Percentiles rank a stretch among this genome's conserved stretches.
These are phyloP conservation scores for Diplodia seriata DNA, from an alignment of 2,329 filamentous ascomycete species.

Conservation along the genomic window DNA sequence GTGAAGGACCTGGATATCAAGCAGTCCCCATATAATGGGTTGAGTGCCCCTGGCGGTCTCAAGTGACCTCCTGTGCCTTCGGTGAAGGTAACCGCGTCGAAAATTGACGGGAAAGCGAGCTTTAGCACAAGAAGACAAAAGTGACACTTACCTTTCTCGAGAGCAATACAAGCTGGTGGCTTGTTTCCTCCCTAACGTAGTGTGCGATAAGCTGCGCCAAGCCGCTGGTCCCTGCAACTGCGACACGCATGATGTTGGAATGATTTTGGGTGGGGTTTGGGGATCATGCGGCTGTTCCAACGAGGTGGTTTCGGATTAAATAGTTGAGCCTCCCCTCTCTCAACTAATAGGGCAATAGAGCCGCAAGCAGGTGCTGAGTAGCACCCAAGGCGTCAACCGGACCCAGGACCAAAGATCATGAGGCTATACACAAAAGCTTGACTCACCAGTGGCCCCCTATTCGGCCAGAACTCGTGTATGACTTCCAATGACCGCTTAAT, in stretches of 20 bases:
- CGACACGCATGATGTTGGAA: slow-evolving; percentile 62
- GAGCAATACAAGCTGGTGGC: slow-evolving; percentile 73
- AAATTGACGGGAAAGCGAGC: neutral
- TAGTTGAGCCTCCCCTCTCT: slow-evolving; percentile 12
- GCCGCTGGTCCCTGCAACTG: slow-evolving; percentile 67
- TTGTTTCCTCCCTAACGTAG: slow-evolving; percentile 66
- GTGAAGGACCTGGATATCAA: neutral
- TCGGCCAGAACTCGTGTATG: neutral
- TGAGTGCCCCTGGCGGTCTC: neutral
- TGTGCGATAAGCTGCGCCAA: slow-evolving; percentile 65
- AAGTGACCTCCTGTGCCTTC: neutral
- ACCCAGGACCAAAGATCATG: neutral
- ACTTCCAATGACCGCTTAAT: neutral
- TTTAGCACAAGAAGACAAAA: neutral
- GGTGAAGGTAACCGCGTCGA: neutral
- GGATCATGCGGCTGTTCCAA: neutral
- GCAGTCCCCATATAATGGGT: neutral
- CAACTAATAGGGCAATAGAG: neutral
- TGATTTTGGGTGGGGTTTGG: slow-evolving; percentile 24
- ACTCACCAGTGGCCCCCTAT: neutral
- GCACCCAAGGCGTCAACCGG: neutral
- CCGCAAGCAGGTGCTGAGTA: slow-evolving; percentile 1
- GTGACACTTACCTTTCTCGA: slow-evolving; percentile 64
- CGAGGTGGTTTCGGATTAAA: slow-evolving; percentile 18
- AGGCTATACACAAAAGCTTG: slow-evolving; percentile 14